Evolutionary conservation across 2,329 filamentous ascomycete species (phyloP).

Genomic region (Calonectria hawksworthii): DNA sequence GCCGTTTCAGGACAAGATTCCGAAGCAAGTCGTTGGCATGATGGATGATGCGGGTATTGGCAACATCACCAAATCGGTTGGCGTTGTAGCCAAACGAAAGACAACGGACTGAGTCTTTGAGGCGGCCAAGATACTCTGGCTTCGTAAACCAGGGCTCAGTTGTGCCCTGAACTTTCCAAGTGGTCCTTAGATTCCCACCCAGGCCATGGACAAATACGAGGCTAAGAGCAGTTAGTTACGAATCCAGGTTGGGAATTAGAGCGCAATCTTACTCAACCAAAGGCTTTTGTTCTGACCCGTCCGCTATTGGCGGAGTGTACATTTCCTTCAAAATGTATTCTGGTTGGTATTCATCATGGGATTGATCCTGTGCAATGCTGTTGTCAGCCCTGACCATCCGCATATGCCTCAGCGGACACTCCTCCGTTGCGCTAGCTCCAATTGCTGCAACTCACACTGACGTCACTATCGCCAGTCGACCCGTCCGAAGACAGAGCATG

Average conservation of each 20-base stretch:
- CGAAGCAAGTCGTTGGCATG: conserved; percentile 38
- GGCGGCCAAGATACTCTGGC: conserved; percentile 31
- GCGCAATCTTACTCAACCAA: conserved; percentile 35
- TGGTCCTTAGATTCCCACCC: conserved; percentile 33
- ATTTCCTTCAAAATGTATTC: conserved; percentile 41
- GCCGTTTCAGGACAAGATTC: conserved; percentile 37
- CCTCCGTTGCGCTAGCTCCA: not conserved
- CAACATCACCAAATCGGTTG: conserved; percentile 38
- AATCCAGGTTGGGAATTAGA: not conserved
- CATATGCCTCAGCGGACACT: not conserved
- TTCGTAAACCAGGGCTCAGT: conserved; percentile 34
- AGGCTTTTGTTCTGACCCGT: conserved; percentile 17
- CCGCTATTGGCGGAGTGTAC: conserved; percentile 18
- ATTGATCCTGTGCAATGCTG: conserved; percentile 7
- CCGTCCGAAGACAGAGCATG: conserved; percentile 13
- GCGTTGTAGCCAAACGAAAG: conserved; percentile 41
- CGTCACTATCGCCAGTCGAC: conserved; percentile 12
- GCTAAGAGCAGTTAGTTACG: not conserved
- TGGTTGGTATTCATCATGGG: conserved; percentile 23
- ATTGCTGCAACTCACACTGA: conserved; percentile 12
- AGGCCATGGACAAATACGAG: conserved; percentile 36
- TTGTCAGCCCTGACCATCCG: conserved; percentile 7
- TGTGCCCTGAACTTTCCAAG: conserved; percentile 34
- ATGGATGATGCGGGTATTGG: conserved; percentile 40
- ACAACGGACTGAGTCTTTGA: conserved; percentile 30